These are phyloP conservation scores for Apiospora hydei DNA, from an alignment of 2,329 filamentous ascomycete species.

Conservation along the genomic window DNA sequence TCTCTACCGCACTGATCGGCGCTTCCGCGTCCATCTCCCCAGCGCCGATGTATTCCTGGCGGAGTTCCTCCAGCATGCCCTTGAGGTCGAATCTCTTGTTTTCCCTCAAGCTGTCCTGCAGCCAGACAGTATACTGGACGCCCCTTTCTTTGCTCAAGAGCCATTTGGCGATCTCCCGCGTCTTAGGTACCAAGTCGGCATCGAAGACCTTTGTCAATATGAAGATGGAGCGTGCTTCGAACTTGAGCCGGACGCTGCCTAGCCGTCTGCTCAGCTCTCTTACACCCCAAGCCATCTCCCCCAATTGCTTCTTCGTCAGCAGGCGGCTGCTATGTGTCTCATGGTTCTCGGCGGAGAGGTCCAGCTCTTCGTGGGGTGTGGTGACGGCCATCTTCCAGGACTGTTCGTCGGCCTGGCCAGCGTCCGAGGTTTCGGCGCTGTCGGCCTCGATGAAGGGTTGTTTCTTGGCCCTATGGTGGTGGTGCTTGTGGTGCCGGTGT, in stretches of 20 bases:
- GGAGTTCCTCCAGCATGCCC: conserved; percentile 71
- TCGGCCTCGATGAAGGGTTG: conserved; percentile 46
- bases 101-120: conserved; percentile 77
- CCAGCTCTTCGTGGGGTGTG: conserved; percentile 50
- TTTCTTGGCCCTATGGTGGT: conserved; percentile 20
- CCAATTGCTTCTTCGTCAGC: conserved; percentile 91
- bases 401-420: conserved; percentile 64
- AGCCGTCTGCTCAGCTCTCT: conserved; percentile 87
- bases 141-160: conserved; percentile 74
- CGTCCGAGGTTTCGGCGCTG: conserved; percentile 49
- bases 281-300: conserved; percentile 97
- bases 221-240: conserved; percentile 84
- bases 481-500: conserved; percentile 25
- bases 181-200: conserved; percentile 76
- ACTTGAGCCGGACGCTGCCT: conserved; percentile 81
- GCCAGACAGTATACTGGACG: conserved; percentile 77
- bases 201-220: conserved; percentile 94
- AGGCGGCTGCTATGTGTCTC: conserved; percentile 70
- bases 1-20: conserved; percentile 47
- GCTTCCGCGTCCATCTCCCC: conserved; percentile 44
- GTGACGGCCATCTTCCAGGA: conserved; percentile 60
- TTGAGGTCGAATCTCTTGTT: conserved; percentile 77
- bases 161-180: conserved; percentile 81
- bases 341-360: conserved; percentile 43
- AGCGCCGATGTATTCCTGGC: conserved; percentile 49